Percentiles rank a stretch among this genome's conserved stretches.
Conservation (phyloP, 2,329 filamentous ascomycete species). For the Aspergillus japonicus region DNA sequence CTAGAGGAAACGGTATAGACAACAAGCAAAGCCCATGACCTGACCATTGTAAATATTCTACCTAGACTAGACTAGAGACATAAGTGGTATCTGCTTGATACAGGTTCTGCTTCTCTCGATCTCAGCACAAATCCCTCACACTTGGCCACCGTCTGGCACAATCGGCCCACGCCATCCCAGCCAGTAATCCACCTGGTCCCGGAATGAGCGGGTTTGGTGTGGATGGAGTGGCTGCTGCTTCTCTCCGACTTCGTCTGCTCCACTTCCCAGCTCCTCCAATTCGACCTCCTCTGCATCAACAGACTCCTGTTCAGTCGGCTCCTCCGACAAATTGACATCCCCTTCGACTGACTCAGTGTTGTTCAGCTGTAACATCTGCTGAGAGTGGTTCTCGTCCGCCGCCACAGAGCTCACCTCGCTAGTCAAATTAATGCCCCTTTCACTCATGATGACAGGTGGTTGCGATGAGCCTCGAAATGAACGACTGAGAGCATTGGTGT, state of each 20-base stretch:
- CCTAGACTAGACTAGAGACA: neutral
- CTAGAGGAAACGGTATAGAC: constrained; percentile 15
- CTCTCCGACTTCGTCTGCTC: neutral
- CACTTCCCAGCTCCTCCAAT: neutral
- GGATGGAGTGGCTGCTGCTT: neutral
- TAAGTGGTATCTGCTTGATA: neutral
- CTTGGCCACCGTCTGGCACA: neutral
- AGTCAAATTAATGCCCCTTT: neutral
- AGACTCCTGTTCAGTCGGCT: neutral
- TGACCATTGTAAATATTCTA: neutral
- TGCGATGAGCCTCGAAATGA: neutral
- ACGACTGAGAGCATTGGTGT: neutral
- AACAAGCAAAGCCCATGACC: neutral
- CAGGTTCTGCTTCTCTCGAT: neutral
- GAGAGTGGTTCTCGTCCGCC: neutral
- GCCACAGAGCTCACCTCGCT: neutral
- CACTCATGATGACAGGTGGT: neutral
- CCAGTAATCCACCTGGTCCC: constrained; percentile 34
- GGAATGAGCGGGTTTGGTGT: constrained; percentile 11
- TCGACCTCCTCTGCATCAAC: neutral
- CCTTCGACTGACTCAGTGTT: neutral
- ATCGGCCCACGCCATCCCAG: constrained; percentile 35
- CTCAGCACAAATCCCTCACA: neutral
- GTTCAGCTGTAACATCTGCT: neutral
- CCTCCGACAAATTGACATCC: neutral